phyloP scores from a whole-genome alignment of 2,329 filamentous ascomycete genomes.

The Apiospora koreana region DNA sequence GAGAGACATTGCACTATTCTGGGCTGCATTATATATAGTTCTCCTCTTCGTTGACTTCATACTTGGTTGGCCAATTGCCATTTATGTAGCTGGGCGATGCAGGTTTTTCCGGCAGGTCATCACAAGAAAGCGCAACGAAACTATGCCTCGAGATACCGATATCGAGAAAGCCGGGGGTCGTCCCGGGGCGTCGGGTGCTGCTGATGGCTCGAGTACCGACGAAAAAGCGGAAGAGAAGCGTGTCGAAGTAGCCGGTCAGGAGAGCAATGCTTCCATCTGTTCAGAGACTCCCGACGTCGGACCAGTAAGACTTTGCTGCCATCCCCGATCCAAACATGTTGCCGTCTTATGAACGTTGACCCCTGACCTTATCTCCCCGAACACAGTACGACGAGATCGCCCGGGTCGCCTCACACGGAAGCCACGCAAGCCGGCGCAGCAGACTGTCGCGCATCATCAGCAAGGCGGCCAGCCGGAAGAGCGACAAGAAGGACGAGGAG shows the following conservation, averaged over 20 bases:
- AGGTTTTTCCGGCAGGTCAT: background rate
- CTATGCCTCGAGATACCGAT: background rate
- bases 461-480: slow-evolving; percentile 24
- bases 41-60: background rate
- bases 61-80: background rate
- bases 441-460: slow-evolving; percentile 27
- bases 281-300: background rate
- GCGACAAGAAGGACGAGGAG: slow-evolving; percentile 29
- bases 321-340: background rate
- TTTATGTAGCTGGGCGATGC: too few relatives aligned
- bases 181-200: background rate
- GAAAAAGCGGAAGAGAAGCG: background rate
- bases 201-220: background rate
- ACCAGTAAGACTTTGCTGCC: background rate
- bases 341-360: background rate
- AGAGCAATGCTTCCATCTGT: background rate
- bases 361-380: background rate
- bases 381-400: background rate
- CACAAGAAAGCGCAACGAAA: background rate
- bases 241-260: background rate
- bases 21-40: background rate
- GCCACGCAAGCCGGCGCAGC: background rate
- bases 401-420: background rate
- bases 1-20: background rate
- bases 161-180: background rate